Base-by-base conservation (phyloP, 2,329 filamentous ascomycete species). In the Neurospora sp. region DNA sequence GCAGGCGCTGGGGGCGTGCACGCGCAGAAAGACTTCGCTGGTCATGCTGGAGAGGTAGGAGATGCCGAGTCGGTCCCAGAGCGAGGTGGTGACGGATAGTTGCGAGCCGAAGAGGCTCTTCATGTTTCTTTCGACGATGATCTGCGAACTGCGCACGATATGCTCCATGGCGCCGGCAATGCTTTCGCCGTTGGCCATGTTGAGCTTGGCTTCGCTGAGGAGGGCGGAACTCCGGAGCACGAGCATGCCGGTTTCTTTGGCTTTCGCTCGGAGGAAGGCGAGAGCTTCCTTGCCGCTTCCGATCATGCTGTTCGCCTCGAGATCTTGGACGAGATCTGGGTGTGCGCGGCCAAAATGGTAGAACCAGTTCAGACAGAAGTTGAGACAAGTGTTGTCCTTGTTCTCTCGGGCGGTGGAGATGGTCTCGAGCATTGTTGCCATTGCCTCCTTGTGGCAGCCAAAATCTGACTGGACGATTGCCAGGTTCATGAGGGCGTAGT, bases 401-500 rank as follows among this genome's bases (percentile, higher is more conserved):
- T 96, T 97, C 79, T 98, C 96, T 72, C 95, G 85, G 0, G 96
- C 96, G n/a, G 93, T 97, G 0, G 94, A 90, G 40, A 99, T 93
- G 0, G 95, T 94, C 79, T 98, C 96, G 62, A 97, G 89, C 89
- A 99, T 97, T 12, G 95, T 92, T 11, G 92, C 88, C n/a, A 98
- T 87, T 6, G 95, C 95, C 80, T 98, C 94, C 52, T 88, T 87
- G 78, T 93, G 90, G 77, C 92, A 97, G 66, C 94, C 94, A 82
- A 98, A 98, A 78, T 98, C 96, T 17, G 94, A 92, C 77, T 99
- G 95, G 4, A 98, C 86, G 40, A 97, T 92, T 3, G 94, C 95
- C 70, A 97, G 86, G 77, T 97, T 97, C 77, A 99, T 89, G 15
- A 98, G 82, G 0, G 96, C 96, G 77, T 97, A 97, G 77, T 98